Conservation (phyloP, 176 grass and related monocot genomes). For the Bolboschoenus planiculmis region DNA sequence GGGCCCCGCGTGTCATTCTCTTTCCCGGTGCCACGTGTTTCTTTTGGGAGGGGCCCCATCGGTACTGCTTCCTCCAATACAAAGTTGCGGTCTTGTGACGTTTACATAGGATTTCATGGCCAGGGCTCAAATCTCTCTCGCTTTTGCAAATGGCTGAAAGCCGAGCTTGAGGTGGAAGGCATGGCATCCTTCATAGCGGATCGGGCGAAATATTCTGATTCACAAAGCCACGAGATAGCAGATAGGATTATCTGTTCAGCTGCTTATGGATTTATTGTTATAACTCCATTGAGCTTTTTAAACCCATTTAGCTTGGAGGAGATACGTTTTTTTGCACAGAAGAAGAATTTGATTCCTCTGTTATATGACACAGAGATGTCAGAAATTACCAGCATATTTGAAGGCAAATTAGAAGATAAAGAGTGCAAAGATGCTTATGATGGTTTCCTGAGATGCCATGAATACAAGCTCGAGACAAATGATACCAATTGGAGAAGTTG, state of each 20-base stretch:
- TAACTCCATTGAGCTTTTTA: constrained; percentile 76
- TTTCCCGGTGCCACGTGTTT: constrained; percentile 83
- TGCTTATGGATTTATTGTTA: constrained; percentile 61
- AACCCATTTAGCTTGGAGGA: constrained; percentile 86
- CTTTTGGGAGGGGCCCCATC: constrained; percentile 60
- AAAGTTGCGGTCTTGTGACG: constrained; percentile 85
- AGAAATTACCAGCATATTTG: constrained; percentile 55
- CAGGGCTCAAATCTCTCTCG: constrained; percentile 54
- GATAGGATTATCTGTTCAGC: constrained; percentile 91
- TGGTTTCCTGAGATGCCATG: constrained; percentile 69
- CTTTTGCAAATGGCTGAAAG: constrained; percentile 96
- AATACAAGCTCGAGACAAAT: constrained; percentile 85
- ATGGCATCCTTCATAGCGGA: constrained; percentile 91
- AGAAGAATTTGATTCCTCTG: constrained; percentile 90
- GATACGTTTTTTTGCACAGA: constrained; percentile 92
- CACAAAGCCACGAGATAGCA: constrained; percentile 79
- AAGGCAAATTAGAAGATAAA: constrained; percentile 78
- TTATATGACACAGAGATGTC: constrained; percentile 61
- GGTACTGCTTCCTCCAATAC: constrained; percentile 77
- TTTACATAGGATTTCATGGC: constrained; percentile 93
- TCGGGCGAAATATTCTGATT: constrained; percentile 76
- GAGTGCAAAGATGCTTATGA: constrained; percentile 85
- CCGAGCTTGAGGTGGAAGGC: constrained; percentile 91
- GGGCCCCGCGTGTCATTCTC: constrained; percentile 77
- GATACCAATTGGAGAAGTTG: constrained; percentile 79